A percentile compares a stretch with the other conserved stretches of the same genome.
Evolutionary conservation across 2,329 filamentous ascomycete species (phyloP).

Genomic region (Aureobasidium sp.): DNA sequence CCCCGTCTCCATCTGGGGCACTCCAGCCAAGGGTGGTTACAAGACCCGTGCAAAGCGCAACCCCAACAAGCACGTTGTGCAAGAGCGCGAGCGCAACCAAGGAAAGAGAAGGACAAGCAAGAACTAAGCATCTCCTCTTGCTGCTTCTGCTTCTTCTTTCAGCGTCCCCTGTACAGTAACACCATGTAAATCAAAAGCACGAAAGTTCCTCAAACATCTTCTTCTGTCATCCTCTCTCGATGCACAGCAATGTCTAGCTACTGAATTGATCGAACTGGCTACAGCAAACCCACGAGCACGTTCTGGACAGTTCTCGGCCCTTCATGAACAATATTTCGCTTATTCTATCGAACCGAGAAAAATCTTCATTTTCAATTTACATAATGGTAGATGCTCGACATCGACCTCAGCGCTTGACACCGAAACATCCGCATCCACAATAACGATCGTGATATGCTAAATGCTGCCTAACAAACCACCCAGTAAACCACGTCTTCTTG

Average conservation of each 20-base stretch:
- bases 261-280: no score
- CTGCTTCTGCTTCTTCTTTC: neutral
- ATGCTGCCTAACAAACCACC: constrained; percentile 8
- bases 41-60: constrained; percentile 88
- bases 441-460: constrained; percentile 4
- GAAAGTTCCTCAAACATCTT: neutral
- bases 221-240: neutral
- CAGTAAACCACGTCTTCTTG: constrained; percentile 4
- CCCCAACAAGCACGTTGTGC: constrained; percentile 84
- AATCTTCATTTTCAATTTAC: no score
- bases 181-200: constrained; percentile 4
- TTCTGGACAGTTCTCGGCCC: no score
- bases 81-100: constrained; percentile 76
- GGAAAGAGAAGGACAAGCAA: constrained; percentile 60
- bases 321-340: no score
- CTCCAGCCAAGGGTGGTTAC: constrained; percentile 78
- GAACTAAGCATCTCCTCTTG: neutral
- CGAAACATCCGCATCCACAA: constrained; percentile 2
- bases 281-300: no score
- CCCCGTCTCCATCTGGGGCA: constrained; percentile 94
- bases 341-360: no score
- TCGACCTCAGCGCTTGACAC: neutral
- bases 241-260: neutral
- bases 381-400: no score
- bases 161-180: neutral